These are phyloP conservation scores for Paecilomyces sp. DNA, from an alignment of 2,329 filamentous ascomycete species.

Conservation along the genomic window DNA sequence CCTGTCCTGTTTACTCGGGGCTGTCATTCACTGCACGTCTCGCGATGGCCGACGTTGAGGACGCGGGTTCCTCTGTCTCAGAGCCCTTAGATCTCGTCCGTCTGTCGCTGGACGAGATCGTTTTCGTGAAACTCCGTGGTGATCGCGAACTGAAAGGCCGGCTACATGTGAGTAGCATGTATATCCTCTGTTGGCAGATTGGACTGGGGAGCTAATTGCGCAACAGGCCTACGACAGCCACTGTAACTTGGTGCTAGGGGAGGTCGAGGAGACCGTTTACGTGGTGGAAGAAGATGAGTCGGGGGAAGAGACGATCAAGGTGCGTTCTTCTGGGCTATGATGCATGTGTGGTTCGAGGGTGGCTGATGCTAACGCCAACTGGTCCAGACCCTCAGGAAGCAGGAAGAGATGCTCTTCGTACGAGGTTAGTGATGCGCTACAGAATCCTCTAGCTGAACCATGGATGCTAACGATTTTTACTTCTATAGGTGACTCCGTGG, in stretches of 20 bases:
- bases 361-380: conserved; percentile 1
- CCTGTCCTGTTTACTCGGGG: neutral
- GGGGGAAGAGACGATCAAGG: conserved; percentile 65
- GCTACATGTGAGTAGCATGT: conserved; percentile 64
- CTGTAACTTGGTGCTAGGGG: conserved; percentile 92
- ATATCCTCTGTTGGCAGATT: conserved; percentile 1
- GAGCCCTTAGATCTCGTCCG: conserved; percentile 95
- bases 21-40: neutral
- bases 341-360: neutral
- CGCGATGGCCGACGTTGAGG: conserved; percentile 75
- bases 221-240: conserved; percentile 92
- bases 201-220: conserved; percentile 3
- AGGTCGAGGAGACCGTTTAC: conserved; percentile 97
- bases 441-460: neutral
- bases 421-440: conserved; percentile 58
- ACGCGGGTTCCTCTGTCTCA: conserved; percentile 64
- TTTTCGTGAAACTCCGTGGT: conserved; percentile 94
- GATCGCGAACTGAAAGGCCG: conserved; percentile 93
- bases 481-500: conserved; percentile 61
- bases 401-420: conserved; percentile 98
- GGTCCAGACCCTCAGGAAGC: conserved; percentile 79
- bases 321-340: conserved; percentile 31
- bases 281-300: conserved; percentile 81
- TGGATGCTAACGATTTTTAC: conserved; percentile 18
- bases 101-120: conserved; percentile 87